Conservation (phyloP, 208 protist genomes). For the Entamoeba dispar region DNA sequence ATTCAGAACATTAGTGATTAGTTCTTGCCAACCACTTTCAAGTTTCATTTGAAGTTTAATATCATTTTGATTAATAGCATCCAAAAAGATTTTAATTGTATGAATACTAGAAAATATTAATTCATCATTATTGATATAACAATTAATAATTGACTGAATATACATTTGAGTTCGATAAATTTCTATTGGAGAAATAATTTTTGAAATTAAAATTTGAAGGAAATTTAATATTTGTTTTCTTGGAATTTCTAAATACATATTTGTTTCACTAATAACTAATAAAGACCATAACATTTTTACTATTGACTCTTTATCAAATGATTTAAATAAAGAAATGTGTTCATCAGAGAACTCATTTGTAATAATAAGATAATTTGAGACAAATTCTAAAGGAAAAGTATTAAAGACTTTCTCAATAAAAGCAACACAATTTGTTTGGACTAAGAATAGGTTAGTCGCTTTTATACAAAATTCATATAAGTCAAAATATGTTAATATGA, state of each 20-base stretch:
- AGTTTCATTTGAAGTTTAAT: neutral
- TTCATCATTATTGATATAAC: neutral
- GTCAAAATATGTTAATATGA: neutral
- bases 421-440: neutral
- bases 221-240: neutral
- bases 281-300: neutral
- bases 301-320: neutral
- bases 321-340: neutral
- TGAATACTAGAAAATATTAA: neutral
- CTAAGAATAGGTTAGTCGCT: neutral
- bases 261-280: neutral
- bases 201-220: neutral
- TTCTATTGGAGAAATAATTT: neutral
- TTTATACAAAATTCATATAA: neutral
- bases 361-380: neutral
- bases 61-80: neutral
- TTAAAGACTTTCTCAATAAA: neutral
- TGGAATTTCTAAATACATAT: neutral
- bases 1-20: neutral
- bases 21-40: neutral
- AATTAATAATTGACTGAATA: neutral
- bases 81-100: neutral
- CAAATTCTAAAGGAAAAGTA: neutral
- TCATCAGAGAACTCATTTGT: neutral
- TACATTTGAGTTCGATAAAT: neutral